Base-by-base conservation (phyloP, 768 basidiomycete genomes). In the Pleurotus tuoliensis region DNA sequence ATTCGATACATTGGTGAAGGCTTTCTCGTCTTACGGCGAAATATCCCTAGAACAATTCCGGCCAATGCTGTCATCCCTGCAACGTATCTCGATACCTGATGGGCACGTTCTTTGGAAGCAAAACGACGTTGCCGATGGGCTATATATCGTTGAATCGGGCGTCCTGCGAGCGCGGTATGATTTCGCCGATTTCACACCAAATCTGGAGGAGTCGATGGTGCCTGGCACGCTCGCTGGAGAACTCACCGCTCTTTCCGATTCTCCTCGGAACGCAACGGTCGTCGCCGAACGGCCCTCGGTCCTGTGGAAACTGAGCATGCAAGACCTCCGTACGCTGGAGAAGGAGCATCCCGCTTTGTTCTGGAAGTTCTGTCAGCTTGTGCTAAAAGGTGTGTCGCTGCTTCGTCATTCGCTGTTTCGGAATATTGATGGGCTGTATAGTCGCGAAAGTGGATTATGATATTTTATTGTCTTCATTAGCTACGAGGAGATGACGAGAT, bases 141-240 rank as follows among this genome's bases (percentile, higher is more conserved):
- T 98, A 24, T 98, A 95, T 73, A 78, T 98, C 63, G 86, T 99
- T 61, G 88, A 97, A 63, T 81, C 86, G 0, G 96, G 96, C 6
- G 82, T 93, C 30, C 76, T 99, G 30, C 78, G 90, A 8, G 96
- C 95, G 0, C 80, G 80, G 16, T 98, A 98, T 71, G 70, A 75
- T 45, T 95, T 94, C 66, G 84, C 83, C 2, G 84, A 84, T 48
- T 82, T 89, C 61, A 73, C 82, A 5, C 80, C 82, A 22, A 67
- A 71, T 4, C 84, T 93, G 48, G 87, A 90, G 64, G 94, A 96
- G 72, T 91, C 89, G 1, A 96, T 96, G 94, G 92, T 95, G 0
- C 84, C 92, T 3, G 95, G 94, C 2, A 93, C 94, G 0, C 73
- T 98, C 2, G 92, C 95, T 8, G 96, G 96, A 0, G 96, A 98